Evolutionary conservation across 164 flowering plant genomes (phyloP), one percentile per base, ranked within the genome.

Genomic region (Liriodendron chinense): DNA sequence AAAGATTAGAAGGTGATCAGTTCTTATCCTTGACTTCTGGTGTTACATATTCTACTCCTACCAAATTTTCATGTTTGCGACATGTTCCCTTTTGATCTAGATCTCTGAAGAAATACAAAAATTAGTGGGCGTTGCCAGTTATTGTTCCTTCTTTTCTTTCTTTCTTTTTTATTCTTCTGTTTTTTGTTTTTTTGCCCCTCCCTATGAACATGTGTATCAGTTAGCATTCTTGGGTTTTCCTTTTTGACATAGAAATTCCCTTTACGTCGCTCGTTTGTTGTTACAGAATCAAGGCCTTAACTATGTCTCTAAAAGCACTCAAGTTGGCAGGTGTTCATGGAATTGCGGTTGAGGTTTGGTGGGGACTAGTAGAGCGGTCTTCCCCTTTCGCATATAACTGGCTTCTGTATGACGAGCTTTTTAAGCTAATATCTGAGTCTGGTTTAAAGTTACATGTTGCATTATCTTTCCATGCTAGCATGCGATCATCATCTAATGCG

Each of bases 321-420:
- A 87, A 87, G 87, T 81, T 86, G 80, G 90, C 90, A 28, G 90
- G 90, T 79, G 92, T 89, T 53, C 87, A 89, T 78, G 90, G 90
- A 65, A 82, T 89, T 67, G 83, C 87, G 7, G 90, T 87, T 65
- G 92, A 89, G 80, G 90, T 85, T 73, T 87, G 90, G 90, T 87
- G 92, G 92, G 92, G 92, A 64, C 75, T 89, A 49, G 90, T 89
- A 7, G 92, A 89, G 79, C 86, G 86, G 71, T 76, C 73, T 77
- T 82, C 86, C 65, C 92, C 92, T 47, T 66, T 75, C 48, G 79
- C 77, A 20, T 89, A 86, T 78, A 74, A 87, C 49, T 89, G 92
- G 92, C 80, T 85, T 63, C 76, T 86, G 4, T 89, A 89, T 80
- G 88, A 85, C 73, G 85, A 85, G 72, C 84, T 86, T 24, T 85